phyloP scores from a whole-genome alignment of 208 protist genomes.

The Acanthamoeba sp. region DNA sequence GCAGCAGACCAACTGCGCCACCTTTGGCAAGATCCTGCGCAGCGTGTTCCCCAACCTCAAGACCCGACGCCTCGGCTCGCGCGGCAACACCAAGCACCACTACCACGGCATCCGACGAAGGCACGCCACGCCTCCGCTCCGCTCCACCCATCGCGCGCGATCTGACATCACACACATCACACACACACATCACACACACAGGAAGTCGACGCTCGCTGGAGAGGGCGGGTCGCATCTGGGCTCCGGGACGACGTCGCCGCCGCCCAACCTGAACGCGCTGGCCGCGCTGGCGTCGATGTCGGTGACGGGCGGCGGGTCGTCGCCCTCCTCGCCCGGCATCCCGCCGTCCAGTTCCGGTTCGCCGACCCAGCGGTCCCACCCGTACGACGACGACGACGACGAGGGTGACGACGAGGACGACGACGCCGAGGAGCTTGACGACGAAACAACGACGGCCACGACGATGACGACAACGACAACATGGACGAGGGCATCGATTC shows the following conservation, averaged over 20 bases:
- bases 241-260: neutral
- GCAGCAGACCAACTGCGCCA: conserved; percentile 78
- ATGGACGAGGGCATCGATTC: neutral
- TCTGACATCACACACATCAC: neutral
- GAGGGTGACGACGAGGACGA: neutral
- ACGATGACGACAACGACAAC: neutral
- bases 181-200: neutral
- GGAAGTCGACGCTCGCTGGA: neutral
- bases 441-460: neutral
- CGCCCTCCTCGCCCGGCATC: neutral
- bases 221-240: neutral
- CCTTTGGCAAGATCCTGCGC: conserved; percentile 81
- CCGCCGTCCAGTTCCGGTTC: neutral
- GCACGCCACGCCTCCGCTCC: neutral
- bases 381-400: neutral
- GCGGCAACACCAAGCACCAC: conserved; percentile 84
- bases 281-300: conserved; percentile 8
- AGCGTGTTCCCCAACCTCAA: conserved; percentile 79
- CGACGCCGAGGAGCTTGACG: neutral
- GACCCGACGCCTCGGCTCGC: conserved; percentile 78
- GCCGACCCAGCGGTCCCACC: neutral
- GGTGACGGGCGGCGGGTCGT: neutral
- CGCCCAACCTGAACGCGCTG: conserved; percentile 38
- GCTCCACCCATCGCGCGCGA: neutral
- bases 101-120: conserved; percentile 80